These are phyloP conservation scores for Castanea sativa DNA, from an alignment of 306 rosid species.

Conservation along the genomic window DNA sequence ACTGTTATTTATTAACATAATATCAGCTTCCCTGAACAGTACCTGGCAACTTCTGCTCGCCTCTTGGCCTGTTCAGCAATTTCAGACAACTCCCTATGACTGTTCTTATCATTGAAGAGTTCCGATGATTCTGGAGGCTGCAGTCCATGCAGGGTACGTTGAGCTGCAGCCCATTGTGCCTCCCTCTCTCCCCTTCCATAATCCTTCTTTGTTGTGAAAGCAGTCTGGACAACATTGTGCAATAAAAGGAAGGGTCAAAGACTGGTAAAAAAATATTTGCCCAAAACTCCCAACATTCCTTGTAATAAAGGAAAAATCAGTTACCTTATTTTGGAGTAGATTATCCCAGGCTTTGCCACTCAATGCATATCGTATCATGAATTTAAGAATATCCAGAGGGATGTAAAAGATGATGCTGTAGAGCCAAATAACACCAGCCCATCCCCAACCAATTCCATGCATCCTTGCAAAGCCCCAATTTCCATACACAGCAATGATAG, in stretches of 20 bases:
- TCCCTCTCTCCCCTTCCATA: conserved; percentile 84
- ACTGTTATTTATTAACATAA: background rate
- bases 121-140: conserved; percentile 58
- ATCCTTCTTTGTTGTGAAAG: conserved; percentile 79
- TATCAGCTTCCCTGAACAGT: background rate
- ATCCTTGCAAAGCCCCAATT: conserved; percentile 74
- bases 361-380: conserved; percentile 60
- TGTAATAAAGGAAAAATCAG: background rate
- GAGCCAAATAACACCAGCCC: conserved; percentile 90
- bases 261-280: background rate
- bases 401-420: conserved; percentile 69
- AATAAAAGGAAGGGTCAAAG: background rate
- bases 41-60: conserved; percentile 86
- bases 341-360: conserved; percentile 88
- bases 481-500: conserved; percentile 74
- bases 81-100: conserved; percentile 61
- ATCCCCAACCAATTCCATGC: conserved; percentile 83
- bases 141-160: conserved; percentile 80
- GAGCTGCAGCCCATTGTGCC: conserved; percentile 93
- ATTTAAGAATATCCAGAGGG: conserved; percentile 71
- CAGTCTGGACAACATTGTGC: conserved; percentile 35
- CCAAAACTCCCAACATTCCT: background rate
- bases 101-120: conserved; percentile 46
- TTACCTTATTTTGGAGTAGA: conserved; percentile 61
- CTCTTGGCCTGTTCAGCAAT: conserved; percentile 81